Percentiles rank a stretch among this genome's conserved stretches.
Evolutionary conservation across 345 rosid genomes (phyloP).

Genomic region (Pelargonium nanum): DNA sequence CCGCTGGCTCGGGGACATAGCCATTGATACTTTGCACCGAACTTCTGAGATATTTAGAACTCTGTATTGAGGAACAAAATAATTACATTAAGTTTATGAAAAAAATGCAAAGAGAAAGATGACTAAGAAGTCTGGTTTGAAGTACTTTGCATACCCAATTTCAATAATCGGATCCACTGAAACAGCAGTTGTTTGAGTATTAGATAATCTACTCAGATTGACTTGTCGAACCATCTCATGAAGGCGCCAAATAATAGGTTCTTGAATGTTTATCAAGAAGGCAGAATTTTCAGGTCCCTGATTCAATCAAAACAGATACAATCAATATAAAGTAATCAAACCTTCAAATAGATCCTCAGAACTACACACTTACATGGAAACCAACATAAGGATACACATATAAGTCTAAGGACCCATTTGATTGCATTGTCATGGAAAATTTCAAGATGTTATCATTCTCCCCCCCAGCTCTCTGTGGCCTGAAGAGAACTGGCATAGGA

Average conservation of each 20-base stretch:
- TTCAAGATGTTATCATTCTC: slow-evolving; percentile 61
- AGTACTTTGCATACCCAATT: slow-evolving; percentile 52
- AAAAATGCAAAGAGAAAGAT: background rate
- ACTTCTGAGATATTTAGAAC: slow-evolving; percentile 81
- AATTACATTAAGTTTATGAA: background rate
- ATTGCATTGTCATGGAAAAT: slow-evolving; percentile 67
- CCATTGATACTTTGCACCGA: slow-evolving; percentile 83
- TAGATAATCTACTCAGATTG: slow-evolving; percentile 57
- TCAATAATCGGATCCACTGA: slow-evolving; percentile 95
- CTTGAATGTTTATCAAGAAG: slow-evolving; percentile 84
- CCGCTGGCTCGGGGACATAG: slow-evolving; percentile 94
- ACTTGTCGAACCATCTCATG: slow-evolving; percentile 93
- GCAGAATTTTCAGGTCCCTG: slow-evolving; percentile 83
- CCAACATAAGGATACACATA: slow-evolving; percentile 82
- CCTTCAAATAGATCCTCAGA: slow-evolving; percentile 1
- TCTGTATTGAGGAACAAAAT: slow-evolving; percentile 28
- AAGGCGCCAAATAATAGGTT: slow-evolving; percentile 97
- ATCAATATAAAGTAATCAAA: slow-evolving; percentile 1
- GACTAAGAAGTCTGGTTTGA: slow-evolving; percentile 1
- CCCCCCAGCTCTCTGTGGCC: slow-evolving; percentile 76
- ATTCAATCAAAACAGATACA: background rate
- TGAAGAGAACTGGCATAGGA: slow-evolving; percentile 91
- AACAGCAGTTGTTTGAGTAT: slow-evolving; percentile 63
- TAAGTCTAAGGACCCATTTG: slow-evolving; percentile 74
- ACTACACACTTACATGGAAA: slow-evolving; percentile 43